These are phyloP conservation scores for Podospora pseudocomata DNA, from an alignment of 495 filamentous ascomycete species.

Conservation along the genomic window DNA sequence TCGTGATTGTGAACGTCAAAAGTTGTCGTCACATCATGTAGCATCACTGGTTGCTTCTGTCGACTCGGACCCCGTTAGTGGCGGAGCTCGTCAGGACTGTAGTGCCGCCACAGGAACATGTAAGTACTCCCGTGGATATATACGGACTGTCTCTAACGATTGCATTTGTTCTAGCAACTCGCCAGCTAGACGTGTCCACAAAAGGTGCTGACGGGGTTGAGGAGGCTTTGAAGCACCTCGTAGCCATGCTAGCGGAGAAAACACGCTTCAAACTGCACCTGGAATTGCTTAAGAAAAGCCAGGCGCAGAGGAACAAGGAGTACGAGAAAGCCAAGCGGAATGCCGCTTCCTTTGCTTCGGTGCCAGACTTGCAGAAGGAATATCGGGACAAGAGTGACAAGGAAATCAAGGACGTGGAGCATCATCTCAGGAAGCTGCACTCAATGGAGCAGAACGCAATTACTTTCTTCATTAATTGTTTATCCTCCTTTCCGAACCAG, in stretches of 20 bases:
- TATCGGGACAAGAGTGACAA: conserved; percentile 9
- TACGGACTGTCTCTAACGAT: background rate
- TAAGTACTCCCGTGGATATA: background rate
- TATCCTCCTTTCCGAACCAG: background rate
- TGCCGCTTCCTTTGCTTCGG: conserved; percentile 31
- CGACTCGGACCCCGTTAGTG: background rate
- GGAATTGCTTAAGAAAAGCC: conserved; percentile 18
- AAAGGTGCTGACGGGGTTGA: background rate
- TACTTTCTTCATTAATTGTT: background rate
- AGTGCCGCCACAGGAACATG: background rate
- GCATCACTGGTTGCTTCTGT: background rate
- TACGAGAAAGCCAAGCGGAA: conserved; percentile 24
- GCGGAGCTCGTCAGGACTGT: background rate
- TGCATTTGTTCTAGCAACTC: background rate
- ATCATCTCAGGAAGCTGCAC: conserved; percentile 2
- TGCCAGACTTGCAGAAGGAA: conserved; percentile 31
- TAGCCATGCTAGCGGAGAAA: background rate
- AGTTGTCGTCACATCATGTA: background rate
- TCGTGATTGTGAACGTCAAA: background rate
- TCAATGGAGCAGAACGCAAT: conserved; percentile 1
- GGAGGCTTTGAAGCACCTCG: background rate
- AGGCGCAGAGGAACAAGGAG: conserved; percentile 20
- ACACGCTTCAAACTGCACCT: conserved; percentile 4
- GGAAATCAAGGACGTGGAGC: conserved; percentile 4
- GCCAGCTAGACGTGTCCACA: background rate